Evolutionary conservation across 2,329 filamentous ascomycete genomes (phyloP).

Genomic region (Talaromyces sp.): DNA sequence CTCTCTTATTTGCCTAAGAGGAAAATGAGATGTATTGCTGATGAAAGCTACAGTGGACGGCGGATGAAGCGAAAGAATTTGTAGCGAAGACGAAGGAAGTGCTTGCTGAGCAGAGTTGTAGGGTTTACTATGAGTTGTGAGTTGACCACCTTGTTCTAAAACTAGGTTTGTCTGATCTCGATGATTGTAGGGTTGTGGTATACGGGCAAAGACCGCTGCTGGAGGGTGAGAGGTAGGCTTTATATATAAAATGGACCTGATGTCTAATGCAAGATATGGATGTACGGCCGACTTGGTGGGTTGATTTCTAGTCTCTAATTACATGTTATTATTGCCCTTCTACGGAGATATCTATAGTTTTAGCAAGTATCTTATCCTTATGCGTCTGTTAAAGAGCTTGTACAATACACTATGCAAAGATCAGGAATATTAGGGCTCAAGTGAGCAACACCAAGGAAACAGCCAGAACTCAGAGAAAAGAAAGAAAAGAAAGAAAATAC

Average conservation of each 20-base stretch:
- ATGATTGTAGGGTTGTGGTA: conserved; percentile 15
- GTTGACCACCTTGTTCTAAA: conserved; percentile 6
- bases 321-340: not conserved
- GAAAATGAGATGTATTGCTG: not conserved
- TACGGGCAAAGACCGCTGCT: conserved; percentile 18
- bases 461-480: not conserved
- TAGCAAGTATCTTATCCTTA: not conserved
- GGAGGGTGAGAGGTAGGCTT: not conserved
- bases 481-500: not conserved
- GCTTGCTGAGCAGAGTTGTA: conserved; percentile 22
- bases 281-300: not conserved
- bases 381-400: not conserved
- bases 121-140: conserved; percentile 29
- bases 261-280: not conserved
- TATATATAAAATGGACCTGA: not conserved
- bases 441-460: not conserved
- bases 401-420: not conserved
- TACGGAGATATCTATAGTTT: not conserved
- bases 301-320: not conserved
- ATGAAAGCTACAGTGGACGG: conserved; percentile 27
- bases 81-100: conserved; percentile 24
- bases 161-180: not conserved
- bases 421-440: conserved; percentile 6
- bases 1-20: not conserved
- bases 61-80: conserved; percentile 29